Evolutionary conservation across 2,329 filamentous ascomycete species (phyloP).

Genomic region (Ilyonectria destructans): DNA sequence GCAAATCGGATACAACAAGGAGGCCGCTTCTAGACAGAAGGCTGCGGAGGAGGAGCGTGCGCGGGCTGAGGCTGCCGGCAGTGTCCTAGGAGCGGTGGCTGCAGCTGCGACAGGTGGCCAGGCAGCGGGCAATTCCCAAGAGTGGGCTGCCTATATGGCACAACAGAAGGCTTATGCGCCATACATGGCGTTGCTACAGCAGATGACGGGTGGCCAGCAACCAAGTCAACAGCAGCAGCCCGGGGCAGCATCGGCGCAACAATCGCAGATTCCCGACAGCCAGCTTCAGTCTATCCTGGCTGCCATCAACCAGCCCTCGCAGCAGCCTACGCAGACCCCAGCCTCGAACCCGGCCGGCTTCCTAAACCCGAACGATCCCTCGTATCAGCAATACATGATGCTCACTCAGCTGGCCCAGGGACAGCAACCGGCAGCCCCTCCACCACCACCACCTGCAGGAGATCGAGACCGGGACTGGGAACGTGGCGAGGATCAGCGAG

Average conservation of each 20-base stretch:
- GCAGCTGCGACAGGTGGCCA: conserved; percentile 38
- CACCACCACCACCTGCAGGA: conserved; percentile 41
- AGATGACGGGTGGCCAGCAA: conserved; percentile 57
- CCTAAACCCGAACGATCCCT: conserved; percentile 58
- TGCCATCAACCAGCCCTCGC: conserved; percentile 58
- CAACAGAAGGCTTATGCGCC: conserved; percentile 61
- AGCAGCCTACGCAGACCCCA: conserved; percentile 44
- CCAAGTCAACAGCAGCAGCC: conserved; percentile 34
- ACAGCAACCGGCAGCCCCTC: conserved; percentile 47
- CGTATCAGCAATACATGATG: conserved; percentile 60
- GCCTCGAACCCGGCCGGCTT: conserved; percentile 43
- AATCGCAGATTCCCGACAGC: conserved; percentile 53
- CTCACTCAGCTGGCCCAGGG: conserved; percentile 57
- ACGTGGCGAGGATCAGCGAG: conserved; percentile 53
- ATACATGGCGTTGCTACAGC: conserved; percentile 61
- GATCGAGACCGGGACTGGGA: conserved; percentile 55
- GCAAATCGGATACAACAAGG: conserved; percentile 66
- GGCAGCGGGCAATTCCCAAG: conserved; percentile 49
- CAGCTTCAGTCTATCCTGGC: conserved; percentile 64
- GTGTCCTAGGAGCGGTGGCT: conserved; percentile 48
- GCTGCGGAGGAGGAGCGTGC: conserved; percentile 58
- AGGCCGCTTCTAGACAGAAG: conserved; percentile 57
- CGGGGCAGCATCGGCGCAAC: conserved; percentile 34
- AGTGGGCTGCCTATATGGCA: conserved; percentile 61
- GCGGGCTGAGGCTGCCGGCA: conserved; percentile 54